Base-by-base conservation (phyloP, 192 early-diverging fungal genomes). In the Linderina pennispora region DNA sequence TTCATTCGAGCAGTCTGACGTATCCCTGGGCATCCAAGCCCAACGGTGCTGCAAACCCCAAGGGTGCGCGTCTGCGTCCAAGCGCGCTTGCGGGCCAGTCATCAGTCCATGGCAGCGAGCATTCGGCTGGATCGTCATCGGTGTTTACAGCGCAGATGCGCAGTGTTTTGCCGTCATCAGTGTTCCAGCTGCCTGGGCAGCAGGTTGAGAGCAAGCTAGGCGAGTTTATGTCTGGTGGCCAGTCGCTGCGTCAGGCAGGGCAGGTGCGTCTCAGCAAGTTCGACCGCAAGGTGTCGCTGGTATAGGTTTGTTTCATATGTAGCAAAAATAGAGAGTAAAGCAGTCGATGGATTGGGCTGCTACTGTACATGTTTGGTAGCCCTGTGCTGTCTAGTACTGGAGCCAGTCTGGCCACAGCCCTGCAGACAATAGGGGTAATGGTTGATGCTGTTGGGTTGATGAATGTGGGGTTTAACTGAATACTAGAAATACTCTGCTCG, bases 151-250 rank as follows among this genome's bases (percentile, higher is more conserved):
- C 34, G 19, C 25, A 38, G 11, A 15, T 28, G 10, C 47, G 59
- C 14, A 47, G 51, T 31, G 23, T 51, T 19, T 38, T 70, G 37
- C 66, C 66, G 10, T 35, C 58, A 5, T 62, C 66, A 9, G 66
- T 70, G 1, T 70, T 70, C 23, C 43, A 55, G 8, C 47, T 70
- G n/a, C 66, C 66, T 3, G 38, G 46, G 11, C 6, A 5, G 28
- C 6, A 31, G 28, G 11, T 11, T 31, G 28, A 11, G 28, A 31
- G 11, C 6, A 11, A 31, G 1, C 54, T 62, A 5, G 40, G 36
- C 26, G 58, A 58, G 8, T 63, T 70, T 59, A 70, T 60, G 5
- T 28, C 50, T 2, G 66, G 66, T 16, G 66, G 66, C 7, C 50
- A 60, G 2, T 55, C 66, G 1, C 25, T 70, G 25, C 50, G 66